These are phyloP conservation scores for Ascochyta pisi DNA, from an alignment of 2,329 filamentous ascomycete genomes.

Conservation along the genomic window DNA sequence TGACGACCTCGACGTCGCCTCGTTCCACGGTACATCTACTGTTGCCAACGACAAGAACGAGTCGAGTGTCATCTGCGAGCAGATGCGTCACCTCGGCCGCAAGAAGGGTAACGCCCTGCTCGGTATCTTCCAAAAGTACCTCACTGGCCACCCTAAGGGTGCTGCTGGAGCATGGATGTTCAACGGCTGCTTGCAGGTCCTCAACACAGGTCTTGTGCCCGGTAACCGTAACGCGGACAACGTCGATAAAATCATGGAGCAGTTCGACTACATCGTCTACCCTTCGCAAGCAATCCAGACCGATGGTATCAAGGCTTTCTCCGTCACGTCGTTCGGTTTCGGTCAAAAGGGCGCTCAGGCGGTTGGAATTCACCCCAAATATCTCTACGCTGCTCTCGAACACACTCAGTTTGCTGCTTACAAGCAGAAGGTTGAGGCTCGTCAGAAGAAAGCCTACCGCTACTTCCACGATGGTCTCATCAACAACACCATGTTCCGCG, in stretches of 20 bases:
- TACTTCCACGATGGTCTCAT: constrained; percentile 99
- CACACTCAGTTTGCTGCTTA: constrained; percentile 82
- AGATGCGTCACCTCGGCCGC: constrained; percentile 91
- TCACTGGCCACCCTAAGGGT: constrained; percentile 98
- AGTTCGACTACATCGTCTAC: constrained; percentile 98
- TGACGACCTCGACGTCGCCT: constrained; percentile 92
- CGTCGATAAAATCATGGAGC: constrained; percentile 92
- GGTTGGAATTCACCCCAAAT: constrained; percentile 95
- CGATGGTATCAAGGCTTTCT: constrained; percentile 98
- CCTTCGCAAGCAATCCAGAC: constrained; percentile 95
- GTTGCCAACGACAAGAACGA: constrained; percentile 99
- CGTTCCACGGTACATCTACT: constrained; percentile 98
- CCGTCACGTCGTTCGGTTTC: constrained; percentile 98
- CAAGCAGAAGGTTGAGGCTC: constrained; percentile 84
- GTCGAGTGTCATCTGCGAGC: constrained; percentile 95
- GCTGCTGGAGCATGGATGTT: constrained; percentile 99
- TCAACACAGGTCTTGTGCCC: constrained; percentile 92
- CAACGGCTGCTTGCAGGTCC: constrained; percentile 94
- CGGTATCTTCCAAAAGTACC: constrained; percentile 99
- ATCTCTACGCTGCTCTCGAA: constrained; percentile 93
- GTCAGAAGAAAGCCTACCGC: constrained; percentile 98
- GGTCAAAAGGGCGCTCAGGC: constrained; percentile 98
- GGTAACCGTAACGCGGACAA: constrained; percentile 99
- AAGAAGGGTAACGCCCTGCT: constrained; percentile 95
- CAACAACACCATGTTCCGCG: constrained; percentile 97